Conservation (phyloP, 225 moss, liverwort and hornwort species). For the Antitrichia curtipendula region DNA sequence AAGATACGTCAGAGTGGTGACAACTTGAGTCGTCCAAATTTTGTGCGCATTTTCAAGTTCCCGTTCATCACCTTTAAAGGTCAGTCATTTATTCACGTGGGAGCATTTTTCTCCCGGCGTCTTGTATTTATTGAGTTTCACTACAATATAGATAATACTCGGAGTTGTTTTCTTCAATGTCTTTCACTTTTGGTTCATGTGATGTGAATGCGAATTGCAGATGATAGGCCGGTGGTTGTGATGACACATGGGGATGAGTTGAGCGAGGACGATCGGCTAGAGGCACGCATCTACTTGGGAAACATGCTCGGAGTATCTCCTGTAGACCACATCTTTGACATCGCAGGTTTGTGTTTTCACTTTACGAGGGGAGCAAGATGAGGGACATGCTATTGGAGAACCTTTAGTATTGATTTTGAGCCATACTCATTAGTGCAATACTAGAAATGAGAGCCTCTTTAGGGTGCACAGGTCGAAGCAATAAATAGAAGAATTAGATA, state of each 20-base stretch:
- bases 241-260: conserved; percentile 68
- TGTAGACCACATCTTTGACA: conserved; percentile 59
- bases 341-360: conserved; percentile 28
- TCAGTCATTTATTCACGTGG: not conserved
- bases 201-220: conserved; percentile 14
- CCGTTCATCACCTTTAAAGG: conserved; percentile 57
- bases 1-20: conserved; percentile 27
- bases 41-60: conserved; percentile 45
- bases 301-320: conserved; percentile 49
- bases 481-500: not conserved
- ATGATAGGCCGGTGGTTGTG: conserved; percentile 64
- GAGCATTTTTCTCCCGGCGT: not conserved
- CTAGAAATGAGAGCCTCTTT: not conserved
- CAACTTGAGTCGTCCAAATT: conserved; percentile 11
- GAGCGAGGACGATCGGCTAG: conserved; percentile 17
- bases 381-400: not conserved
- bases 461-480: not conserved
- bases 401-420: not conserved
- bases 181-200: not conserved
- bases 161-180: not conserved
- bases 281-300: conserved; percentile 36
- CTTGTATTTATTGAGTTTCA: not conserved
- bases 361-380: not conserved
- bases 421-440: not conserved
- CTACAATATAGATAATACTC: not conserved